A percentile compares a stretch with the other conserved stretches of the same genome.
phyloP scores from a whole-genome alignment of 208 protist species.

The Trypanosoma lewisi region DNA sequence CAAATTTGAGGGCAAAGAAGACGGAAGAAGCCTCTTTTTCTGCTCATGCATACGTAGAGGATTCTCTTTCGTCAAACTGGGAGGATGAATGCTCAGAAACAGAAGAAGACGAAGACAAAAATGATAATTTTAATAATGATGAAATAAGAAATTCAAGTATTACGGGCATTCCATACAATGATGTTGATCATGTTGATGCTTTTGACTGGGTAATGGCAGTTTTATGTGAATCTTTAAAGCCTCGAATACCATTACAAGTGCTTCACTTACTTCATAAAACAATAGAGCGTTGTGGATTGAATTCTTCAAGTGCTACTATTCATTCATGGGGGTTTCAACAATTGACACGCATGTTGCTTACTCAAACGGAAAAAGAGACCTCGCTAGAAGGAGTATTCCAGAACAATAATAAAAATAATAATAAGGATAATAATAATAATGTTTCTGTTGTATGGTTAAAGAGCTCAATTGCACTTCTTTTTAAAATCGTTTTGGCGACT shows the following conservation, averaged over 20 bases:
- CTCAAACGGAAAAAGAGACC: slow-evolving; percentile 41
- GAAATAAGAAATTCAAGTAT: slow-evolving; percentile 5
- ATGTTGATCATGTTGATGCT: slow-evolving; percentile 32
- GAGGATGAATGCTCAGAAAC: slow-evolving; percentile 27
- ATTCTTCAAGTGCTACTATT: slow-evolving; percentile 32
- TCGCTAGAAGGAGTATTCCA: neutral
- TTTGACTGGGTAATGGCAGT: slow-evolving; percentile 73
- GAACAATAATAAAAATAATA: slow-evolving; percentile 10
- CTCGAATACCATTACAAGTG: slow-evolving; percentile 32
- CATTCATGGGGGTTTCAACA: slow-evolving; percentile 66
- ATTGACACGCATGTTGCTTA: slow-evolving; percentile 49
- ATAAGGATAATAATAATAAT: too few relatives aligned
- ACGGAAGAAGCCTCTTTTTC: slow-evolving; percentile 22
- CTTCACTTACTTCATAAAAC: slow-evolving; percentile 58
- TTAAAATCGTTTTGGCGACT: slow-evolving; percentile 64
- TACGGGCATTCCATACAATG: slow-evolving; percentile 19
- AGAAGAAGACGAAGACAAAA: neutral
- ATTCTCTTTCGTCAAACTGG: slow-evolving; percentile 34
- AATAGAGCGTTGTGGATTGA: slow-evolving; percentile 49
- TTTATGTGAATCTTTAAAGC: slow-evolving; percentile 30
- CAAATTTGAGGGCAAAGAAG: slow-evolving; percentile 23
- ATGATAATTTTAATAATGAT: slow-evolving; percentile 5
- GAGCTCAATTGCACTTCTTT: slow-evolving; percentile 40
- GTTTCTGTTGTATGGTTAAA: slow-evolving; percentile 57
- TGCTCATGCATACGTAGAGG: slow-evolving; percentile 15